Evolutionary conservation across 208 protist species (phyloP), one percentile per base, ranked within the genome.

Genomic region (Trichomonas tenax): DNA sequence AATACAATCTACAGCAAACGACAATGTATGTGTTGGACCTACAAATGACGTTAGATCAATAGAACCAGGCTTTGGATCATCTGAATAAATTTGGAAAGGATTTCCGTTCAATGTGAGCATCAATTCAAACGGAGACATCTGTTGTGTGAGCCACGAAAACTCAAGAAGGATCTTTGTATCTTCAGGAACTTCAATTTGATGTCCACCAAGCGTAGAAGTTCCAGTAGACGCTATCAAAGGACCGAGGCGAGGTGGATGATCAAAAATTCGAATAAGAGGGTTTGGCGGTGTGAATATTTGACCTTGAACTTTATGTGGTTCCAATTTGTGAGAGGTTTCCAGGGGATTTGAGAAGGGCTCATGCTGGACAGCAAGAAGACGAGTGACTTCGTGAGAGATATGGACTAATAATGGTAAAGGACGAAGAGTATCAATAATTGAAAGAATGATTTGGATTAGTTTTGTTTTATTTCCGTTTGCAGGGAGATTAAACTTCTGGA

Each of bases 381-480:
- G 34, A 8, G 9, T 17, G 6, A 89, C 82, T 89, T 89, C 82
- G 14, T 9, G 14, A 15, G 10, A 34, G 4, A 89, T 89, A 34
- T 46, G 34, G n/a, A n/a, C 17, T 10, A 89, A 11, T n/a, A 89
- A 17, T n/a, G 82, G 34, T 10, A 11, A 0, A n/a, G 23, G 6
- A n/a, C 82, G 82, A 0, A 89, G 21, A n/a, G 82, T n/a, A 0
- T 89, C 82, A 31, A 89, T 31, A 46, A 89, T n/a, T n/a, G 23
- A 15, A n/a, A 89, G 4, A 89, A 89, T 40, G 0, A 89, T 46
- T 31, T 89, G 82, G 17, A 89, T 4, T 8, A 89, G 21, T n/a
- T 46, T 44, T 21, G 82, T 89, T 89, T 89, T 89, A 31, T 89
- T 89, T 89, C 82, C 82, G 31, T 46, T 89, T 89, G 82, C 82